Percentiles rank a stretch among this genome's conserved stretches.
Evolutionary conservation across 805 yeast genomes (phyloP).

Genomic region (Starmerella bombi): DNA sequence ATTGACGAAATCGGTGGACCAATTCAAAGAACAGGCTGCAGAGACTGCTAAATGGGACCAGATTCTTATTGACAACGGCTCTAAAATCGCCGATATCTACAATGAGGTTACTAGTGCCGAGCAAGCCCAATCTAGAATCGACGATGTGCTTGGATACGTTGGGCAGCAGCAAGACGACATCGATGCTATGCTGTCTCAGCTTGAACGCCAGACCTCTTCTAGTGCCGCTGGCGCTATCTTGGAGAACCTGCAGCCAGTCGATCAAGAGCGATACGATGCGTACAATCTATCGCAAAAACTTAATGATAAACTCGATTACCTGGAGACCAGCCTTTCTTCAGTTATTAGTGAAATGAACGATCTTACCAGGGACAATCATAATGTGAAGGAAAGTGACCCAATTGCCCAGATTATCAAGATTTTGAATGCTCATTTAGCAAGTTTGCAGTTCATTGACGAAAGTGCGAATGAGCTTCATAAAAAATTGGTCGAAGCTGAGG

Average conservation of each 20-base stretch:
- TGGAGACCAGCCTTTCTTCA: slow-evolving; percentile 50
- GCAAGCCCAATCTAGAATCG: slow-evolving; percentile 70
- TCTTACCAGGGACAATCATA: slow-evolving; percentile 67
- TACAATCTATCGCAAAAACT: slow-evolving; percentile 75
- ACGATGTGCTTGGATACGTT: slow-evolving; percentile 72
- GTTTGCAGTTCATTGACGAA: slow-evolving; percentile 73
- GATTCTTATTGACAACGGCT: slow-evolving; percentile 70
- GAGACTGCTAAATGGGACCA: slow-evolving; percentile 79
- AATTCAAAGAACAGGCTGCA: slow-evolving; percentile 61
- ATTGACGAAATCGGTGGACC: slow-evolving; percentile 53
- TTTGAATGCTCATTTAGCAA: slow-evolving; percentile 77
- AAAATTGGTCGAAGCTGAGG: slow-evolving; percentile 35
- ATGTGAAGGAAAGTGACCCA: slow-evolving; percentile 38
- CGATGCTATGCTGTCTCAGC: slow-evolving; percentile 65
- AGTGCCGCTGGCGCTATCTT: slow-evolving; percentile 10
- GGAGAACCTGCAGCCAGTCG: slow-evolving; percentile 36
- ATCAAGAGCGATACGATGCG: slow-evolving; percentile 79
- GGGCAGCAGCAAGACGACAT: slow-evolving; percentile 88
- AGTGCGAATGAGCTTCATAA: slow-evolving; percentile 55
- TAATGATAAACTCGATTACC: slow-evolving; percentile 63
- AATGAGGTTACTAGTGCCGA: slow-evolving; percentile 72
- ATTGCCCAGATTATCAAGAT: slow-evolving; percentile 50
- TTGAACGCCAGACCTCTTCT: slow-evolving; percentile 47
- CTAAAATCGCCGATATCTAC: slow-evolving; percentile 64
- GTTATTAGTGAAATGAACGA: slow-evolving; percentile 24